Percentiles rank a stretch among this genome's conserved stretches.
These are phyloP conservation scores for Powellomyces hirtus DNA, from an alignment of 192 early-diverging fungal genomes.

Conservation along the genomic window DNA sequence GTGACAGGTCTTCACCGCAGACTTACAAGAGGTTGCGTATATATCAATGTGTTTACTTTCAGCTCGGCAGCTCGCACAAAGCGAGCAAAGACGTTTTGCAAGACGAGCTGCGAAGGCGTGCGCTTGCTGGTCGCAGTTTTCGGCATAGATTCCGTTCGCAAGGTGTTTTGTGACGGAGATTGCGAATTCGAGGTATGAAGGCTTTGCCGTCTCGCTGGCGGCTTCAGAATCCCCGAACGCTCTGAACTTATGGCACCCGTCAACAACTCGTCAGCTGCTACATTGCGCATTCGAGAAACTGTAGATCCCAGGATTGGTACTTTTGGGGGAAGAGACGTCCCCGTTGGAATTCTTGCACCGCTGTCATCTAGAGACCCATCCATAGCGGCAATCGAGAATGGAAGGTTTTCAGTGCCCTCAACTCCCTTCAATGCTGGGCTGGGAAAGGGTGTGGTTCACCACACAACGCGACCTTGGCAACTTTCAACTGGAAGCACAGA, in stretches of 20 bases:
- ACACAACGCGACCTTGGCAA: too few relatives aligned
- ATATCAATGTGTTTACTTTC: constrained; percentile 21
- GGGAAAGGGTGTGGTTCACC: too few relatives aligned
- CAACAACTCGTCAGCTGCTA: background rate
- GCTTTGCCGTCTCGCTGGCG: background rate
- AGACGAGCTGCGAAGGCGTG: constrained; percentile 17
- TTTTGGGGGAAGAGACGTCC: background rate
- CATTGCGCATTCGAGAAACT: background rate
- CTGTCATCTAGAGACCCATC: too few relatives aligned
- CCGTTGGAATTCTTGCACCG: too few relatives aligned
- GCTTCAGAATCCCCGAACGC: background rate
- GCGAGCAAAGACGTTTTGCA: constrained; percentile 30
- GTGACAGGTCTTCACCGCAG: background rate
- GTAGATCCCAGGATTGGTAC: background rate
- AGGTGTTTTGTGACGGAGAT: too few relatives aligned
- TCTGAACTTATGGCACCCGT: background rate
- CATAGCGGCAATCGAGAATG: too few relatives aligned
- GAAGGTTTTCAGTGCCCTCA: too few relatives aligned
- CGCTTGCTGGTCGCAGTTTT: background rate
- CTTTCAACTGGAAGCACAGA: too few relatives aligned
- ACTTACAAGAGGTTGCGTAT: constrained; percentile 21
- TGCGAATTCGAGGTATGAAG: too few relatives aligned
- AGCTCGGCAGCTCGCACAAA: constrained; percentile 26
- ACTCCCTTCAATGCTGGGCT: too few relatives aligned
- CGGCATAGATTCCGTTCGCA: too few relatives aligned